Evolutionary conservation across 371 early-diverging fungal genomes (phyloP), one percentile per base, ranked within the genome.

Genomic region (Mortierella sp.): DNA sequence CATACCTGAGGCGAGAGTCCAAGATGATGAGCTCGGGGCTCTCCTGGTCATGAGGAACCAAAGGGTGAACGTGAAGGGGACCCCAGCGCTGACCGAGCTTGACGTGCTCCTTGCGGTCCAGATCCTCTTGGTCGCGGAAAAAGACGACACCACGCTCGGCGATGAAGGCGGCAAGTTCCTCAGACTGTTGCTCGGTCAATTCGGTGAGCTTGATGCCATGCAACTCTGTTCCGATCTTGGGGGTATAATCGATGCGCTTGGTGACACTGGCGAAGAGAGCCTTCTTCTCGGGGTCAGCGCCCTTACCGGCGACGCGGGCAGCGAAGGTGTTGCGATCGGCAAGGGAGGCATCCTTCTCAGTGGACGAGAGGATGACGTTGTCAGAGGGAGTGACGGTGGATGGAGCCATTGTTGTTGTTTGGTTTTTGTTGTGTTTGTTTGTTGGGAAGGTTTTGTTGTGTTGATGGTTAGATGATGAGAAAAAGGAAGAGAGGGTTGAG

Each of bases 181-280:
- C 89, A 55, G 89, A 79, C 71, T 92, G 92, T 72, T 91, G 89
- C 42, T 91, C 92, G 24, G 88, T 89, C 80, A 93, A 81, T 71
- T 92, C 73, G 21, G 87, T 76, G 47, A 92, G 83, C 70, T 91
- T 92, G 60, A 94, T 80, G n/a, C 94, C 92, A 55, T 91, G 92
- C 48, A 95, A 78, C 75, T 94, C 94, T n/a, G 95, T 94, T 70
- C 95, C 95, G 76, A 95, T 91, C 70, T 90, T 83, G 57, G 93
- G 94, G 0, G 93, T 89, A 42, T 93, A 81, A 50, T 94, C 94
- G 82, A 90, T 88, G 70, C 92, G 83, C 84, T 92, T 92, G 77
- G 90, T 90, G 65, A 92, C 94, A 63, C 85, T 88, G 47, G 90
- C 88, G 52, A 90, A 88, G 50, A 94, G 80, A 11, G 94, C 91